phyloP scores from a whole-genome alignment of 1,284 basidiomycete species.

The Trametes hirsuta region DNA sequence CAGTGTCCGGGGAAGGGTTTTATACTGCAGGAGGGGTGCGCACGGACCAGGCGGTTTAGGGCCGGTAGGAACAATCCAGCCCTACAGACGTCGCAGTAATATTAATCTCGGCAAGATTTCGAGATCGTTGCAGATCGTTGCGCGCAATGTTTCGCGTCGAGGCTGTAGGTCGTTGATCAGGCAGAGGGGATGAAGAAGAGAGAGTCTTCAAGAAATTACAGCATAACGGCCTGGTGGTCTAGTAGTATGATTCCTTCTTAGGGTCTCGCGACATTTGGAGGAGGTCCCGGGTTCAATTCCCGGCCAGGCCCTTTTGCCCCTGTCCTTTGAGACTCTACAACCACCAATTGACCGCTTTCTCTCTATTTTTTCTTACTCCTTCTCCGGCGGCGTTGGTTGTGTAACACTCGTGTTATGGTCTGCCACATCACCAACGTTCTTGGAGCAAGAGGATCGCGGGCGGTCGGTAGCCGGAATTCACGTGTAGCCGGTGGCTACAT shows the following conservation, averaged over 20 bases:
- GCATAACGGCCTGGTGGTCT: conserved; percentile 37
- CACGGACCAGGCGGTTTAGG: conserved; percentile 29
- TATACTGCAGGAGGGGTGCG: conserved; percentile 15
- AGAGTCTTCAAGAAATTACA: neutral
- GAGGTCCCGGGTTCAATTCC: conserved; percentile 88
- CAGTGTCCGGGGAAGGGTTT: neutral
- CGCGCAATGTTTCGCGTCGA: too few relatives aligned
- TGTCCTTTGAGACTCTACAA: too few relatives aligned
- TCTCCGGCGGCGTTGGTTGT: too few relatives aligned
- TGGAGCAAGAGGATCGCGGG: neutral
- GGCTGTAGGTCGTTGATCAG: too few relatives aligned
- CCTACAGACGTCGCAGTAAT: too few relatives aligned
- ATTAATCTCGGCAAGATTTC: too few relatives aligned
- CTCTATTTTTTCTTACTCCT: neutral
- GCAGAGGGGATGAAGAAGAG: neutral
- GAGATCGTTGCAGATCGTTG: too few relatives aligned
- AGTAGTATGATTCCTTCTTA: conserved; percentile 46
- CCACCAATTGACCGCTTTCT: neutral
- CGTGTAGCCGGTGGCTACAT: neutral
- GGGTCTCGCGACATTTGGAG: conserved; percentile 51
- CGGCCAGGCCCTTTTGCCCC: conserved; percentile 63
- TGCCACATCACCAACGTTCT: neutral
- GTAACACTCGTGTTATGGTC: too few relatives aligned
- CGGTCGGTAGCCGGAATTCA: conserved; percentile 4
- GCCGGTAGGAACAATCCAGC: neutral